Evolutionary conservation across 495 filamentous ascomycete genomes (phyloP).

Genomic region (Tuber magnatum): DNA sequence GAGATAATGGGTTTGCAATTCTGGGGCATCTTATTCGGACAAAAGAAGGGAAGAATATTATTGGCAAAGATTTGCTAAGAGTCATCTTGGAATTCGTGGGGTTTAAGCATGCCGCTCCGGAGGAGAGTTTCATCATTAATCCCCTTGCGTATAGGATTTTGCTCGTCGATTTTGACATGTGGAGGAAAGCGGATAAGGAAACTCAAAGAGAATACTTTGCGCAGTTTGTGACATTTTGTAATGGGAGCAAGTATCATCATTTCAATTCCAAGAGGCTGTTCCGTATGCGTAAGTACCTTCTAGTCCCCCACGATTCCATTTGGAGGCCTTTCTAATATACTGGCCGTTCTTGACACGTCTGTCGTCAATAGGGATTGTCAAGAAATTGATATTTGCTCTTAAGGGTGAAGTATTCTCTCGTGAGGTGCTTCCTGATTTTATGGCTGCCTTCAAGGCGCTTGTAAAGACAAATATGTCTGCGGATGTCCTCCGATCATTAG

Average conservation of each 20-base stretch:
- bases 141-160: constrained; percentile 87
- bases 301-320: background rate
- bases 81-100: constrained; percentile 79
- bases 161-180: constrained; percentile 83
- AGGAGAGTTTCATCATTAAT: constrained; percentile 73
- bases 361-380: constrained; percentile 64
- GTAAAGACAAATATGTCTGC: constrained; percentile 70
- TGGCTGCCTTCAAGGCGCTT: constrained; percentile 66
- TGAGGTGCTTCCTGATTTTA: constrained; percentile 64
- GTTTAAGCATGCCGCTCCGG: constrained; percentile 65
- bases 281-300: constrained; percentile 71
- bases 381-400: constrained; percentile 77
- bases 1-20: constrained; percentile 88
- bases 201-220: constrained; percentile 84
- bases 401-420: constrained; percentile 71
- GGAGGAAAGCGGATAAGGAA: constrained; percentile 65
- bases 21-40: constrained; percentile 52
- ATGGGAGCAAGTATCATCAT: constrained; percentile 77
- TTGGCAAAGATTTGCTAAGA: constrained; percentile 54
- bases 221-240: constrained; percentile 77
- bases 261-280: constrained; percentile 81
- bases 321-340: background rate
- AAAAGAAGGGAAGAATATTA: constrained; percentile 35
- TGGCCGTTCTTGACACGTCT: constrained; percentile 18
- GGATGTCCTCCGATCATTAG: constrained; percentile 76